Evolutionary conservation across 352 stramenopile genomes (phyloP), one percentile per base, ranked within the genome.

Genomic region (Aphanomyces astaci): DNA sequence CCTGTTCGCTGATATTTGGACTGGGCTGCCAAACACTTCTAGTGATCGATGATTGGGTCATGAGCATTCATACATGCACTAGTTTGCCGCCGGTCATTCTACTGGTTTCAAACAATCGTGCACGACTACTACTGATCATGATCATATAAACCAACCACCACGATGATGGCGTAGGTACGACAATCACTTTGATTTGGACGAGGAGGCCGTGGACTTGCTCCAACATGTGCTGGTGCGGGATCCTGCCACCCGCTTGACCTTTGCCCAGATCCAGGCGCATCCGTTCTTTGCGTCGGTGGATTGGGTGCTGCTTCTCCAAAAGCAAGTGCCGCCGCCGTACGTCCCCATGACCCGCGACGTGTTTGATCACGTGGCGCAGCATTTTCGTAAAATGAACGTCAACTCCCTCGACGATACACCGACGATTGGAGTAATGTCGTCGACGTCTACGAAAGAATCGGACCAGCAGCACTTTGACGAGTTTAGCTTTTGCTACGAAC

Each of bases 351-450:
- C 84, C 2, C 75, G 91, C 51, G 79, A 95, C 53, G 57, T 93
- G 17, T 93, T 95, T 86, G 81, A 89, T 51, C 92, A 95, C 66
- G 86, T 95, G 46, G 84, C 92, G 71, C 84, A 90, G 53, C 86
- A 95, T 46, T 95, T 95, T 75, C 79, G 79, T 43, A 93, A 93
- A 75, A 95, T 95, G 86, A 93, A 92, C 31, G 80, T 95, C 31
- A 81, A 88, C 54, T 82, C 43, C 81, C 91, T 43, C 71, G 74
- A 49, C 78, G 76, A 54, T 82, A 92, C 72, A 73, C 73, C 63
- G 68, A 86, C 43, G 84, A 84, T 68, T 48, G 78, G 83, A 48
- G 82, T 77, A 49, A 89, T 89, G 53, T 72, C 78, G 5, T 64
- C 75, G 43, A 77, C 75, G 31, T 51, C 75, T 25, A 30, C 69